Evolutionary conservation across 495 filamentous ascomycete genomes (phyloP), one percentile per base, ranked within the genome.

Genomic region (Podospora pseudocomata): DNA sequence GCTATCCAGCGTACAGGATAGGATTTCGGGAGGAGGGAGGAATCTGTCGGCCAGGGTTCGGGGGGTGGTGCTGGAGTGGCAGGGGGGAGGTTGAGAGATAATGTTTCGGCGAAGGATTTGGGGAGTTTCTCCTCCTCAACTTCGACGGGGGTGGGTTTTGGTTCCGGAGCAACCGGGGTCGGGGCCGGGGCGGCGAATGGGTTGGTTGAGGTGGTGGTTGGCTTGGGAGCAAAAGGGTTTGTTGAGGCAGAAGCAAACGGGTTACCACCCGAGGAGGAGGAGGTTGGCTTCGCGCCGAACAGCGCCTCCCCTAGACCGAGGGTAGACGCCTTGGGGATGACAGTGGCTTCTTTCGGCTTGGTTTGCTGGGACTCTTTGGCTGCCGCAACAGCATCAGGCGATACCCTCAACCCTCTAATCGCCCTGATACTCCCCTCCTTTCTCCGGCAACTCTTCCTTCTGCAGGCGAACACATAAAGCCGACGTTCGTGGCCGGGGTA

Each of bases 401-500:
- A 74, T 27, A 87, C 77, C 64, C 86, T 84, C 4, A 89, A 80
- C 4, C 86, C 89, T 65, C 94, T 82, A 27, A 96, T 76, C 1
- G 86, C 90, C 60, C 92, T 82, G 27, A 96, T 84, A 65, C 88
- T 91, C 2, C 95, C 95, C 34, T 89, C 87, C 75, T 93, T 94
- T 60, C 92, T 84, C 75, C 91, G 87, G 76, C 95, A 99, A 23
- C 87, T 81, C 76, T 92, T 94, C 64, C 86, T 82, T 64, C 85
- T 84, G 76, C 95, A 99, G 55, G 84, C 83, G 73, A 93, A 93
- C 13, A 98, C 80, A 73, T 97, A 97, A 54, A 98, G 74, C 58
- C 94, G 86, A 64, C 95, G 82, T 75, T 97, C 93, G 75, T 98
- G 90, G 27, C 87, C 87, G 20, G 91, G 91, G 75, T 96, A 96